Evolutionary conservation across 2,329 filamentous ascomycete genomes (phyloP).

Genomic region (Exophiala sp.): DNA sequence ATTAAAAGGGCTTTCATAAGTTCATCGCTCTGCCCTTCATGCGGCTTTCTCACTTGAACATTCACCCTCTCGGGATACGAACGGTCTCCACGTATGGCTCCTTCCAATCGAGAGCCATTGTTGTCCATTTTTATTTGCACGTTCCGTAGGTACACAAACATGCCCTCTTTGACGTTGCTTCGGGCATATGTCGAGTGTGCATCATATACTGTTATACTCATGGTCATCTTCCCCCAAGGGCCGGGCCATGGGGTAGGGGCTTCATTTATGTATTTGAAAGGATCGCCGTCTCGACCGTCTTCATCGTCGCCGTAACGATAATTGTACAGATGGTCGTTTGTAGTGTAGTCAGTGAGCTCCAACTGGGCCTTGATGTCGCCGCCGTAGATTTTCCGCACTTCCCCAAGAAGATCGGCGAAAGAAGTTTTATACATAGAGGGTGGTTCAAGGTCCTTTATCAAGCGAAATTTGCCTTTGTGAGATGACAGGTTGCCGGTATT

Average conservation of each 20-base stretch:
- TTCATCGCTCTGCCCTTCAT: constrained; percentile 38
- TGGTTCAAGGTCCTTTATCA: constrained; percentile 58
- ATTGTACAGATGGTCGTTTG: constrained; percentile 59
- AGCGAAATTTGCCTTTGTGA: constrained; percentile 48
- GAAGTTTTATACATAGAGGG: neutral
- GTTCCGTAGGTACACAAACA: constrained; percentile 63
- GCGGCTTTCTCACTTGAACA: constrained; percentile 48
- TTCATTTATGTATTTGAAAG: constrained; percentile 48
- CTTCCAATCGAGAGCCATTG: constrained; percentile 59
- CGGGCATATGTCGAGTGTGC: constrained; percentile 59
- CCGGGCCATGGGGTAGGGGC: constrained; percentile 56
- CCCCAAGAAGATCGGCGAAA: constrained; percentile 65
- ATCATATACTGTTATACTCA: constrained; percentile 66
- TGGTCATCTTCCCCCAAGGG: constrained; percentile 64
- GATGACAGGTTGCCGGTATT: constrained; percentile 13
- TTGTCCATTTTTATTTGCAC: constrained; percentile 60
- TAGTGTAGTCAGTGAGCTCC: constrained; percentile 78
- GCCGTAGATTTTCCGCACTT: constrained; percentile 58
- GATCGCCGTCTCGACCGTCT: constrained; percentile 46
- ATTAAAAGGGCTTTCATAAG: constrained; percentile 54
- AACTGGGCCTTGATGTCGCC: constrained; percentile 51
- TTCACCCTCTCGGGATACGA: constrained; percentile 49
- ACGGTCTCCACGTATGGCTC: constrained; percentile 60
- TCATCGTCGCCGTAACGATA: constrained; percentile 39
- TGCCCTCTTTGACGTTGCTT: constrained; percentile 50